Conservation (phyloP, 441 rosid species). For the Heliophila coronopifolia region DNA sequence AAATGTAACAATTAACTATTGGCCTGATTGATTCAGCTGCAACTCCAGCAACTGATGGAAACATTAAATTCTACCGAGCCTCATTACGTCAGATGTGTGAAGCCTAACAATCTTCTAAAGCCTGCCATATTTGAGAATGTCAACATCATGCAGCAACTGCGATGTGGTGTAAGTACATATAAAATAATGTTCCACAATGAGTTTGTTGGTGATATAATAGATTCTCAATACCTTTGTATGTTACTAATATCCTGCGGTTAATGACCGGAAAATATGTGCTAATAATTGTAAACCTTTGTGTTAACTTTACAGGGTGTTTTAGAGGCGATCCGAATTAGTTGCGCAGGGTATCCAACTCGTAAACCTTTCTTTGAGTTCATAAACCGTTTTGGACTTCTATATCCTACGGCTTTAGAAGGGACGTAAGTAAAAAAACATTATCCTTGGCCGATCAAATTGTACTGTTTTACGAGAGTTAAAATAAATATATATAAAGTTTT, state of each 20-base stretch:
- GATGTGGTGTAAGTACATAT: slow-evolving; percentile 80
- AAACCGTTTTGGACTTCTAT: slow-evolving; percentile 86
- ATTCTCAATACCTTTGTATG: slow-evolving; percentile 7
- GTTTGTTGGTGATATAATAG: neutral
- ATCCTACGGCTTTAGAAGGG: slow-evolving; percentile 63
- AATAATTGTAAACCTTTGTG: neutral
- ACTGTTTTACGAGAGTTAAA: slow-evolving; percentile 20
- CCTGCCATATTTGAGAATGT: slow-evolving; percentile 94
- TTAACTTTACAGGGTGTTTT: slow-evolving; percentile 74
- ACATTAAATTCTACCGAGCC: slow-evolving; percentile 94
- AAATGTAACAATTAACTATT: slow-evolving; percentile 3
- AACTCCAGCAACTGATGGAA: slow-evolving; percentile 84
- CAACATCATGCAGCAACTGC: slow-evolving; percentile 93
- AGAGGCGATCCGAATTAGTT: slow-evolving; percentile 97
- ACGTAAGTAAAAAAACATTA: slow-evolving; percentile 46
- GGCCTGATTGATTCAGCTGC: slow-evolving; percentile 56
- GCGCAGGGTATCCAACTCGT: slow-evolving; percentile 98
- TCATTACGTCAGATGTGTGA: slow-evolving; percentile 95
- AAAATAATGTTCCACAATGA: slow-evolving; percentile 8
- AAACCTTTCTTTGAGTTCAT: slow-evolving; percentile 81
- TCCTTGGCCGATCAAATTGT: slow-evolving; percentile 4
- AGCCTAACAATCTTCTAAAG: slow-evolving; percentile 87
- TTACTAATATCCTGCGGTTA: neutral
- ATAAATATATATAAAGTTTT: slow-evolving; percentile 19
- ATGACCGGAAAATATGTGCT: slow-evolving; percentile 1